These are phyloP conservation scores for Backusella parvicylindrica DNA, from an alignment of 192 early-diverging fungal species.

Conservation along the genomic window DNA sequence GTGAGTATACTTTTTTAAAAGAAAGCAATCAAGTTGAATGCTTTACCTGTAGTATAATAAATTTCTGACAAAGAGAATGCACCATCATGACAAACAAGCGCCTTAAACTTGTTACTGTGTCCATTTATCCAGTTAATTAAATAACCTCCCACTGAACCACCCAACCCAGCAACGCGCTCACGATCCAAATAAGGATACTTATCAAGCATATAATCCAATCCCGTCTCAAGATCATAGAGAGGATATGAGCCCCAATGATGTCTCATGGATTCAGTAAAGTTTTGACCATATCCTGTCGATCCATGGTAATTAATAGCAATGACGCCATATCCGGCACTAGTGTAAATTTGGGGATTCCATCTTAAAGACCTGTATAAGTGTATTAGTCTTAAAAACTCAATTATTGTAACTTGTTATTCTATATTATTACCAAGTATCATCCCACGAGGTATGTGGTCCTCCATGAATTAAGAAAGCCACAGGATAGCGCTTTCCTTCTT, in stretches of 20 bases:
- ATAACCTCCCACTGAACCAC: constrained; percentile 77
- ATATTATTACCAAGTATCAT: constrained; percentile 47
- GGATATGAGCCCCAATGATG: constrained; percentile 74
- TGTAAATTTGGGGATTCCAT: constrained; percentile 74
- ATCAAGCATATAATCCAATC: constrained; percentile 59
- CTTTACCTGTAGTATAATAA: constrained; percentile 59
- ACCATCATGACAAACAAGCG: constrained; percentile 72
- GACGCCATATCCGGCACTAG: constrained; percentile 63
- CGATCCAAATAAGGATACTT: constrained; percentile 54
- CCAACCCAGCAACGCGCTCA: constrained; percentile 54
- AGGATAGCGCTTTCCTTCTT: constrained; percentile 56
- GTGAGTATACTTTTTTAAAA: not conserved
- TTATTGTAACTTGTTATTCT: not conserved
- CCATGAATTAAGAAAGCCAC: constrained; percentile 79
- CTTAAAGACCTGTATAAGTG: constrained; percentile 46
- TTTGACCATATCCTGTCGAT: constrained; percentile 74
- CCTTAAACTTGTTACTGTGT: constrained; percentile 60
- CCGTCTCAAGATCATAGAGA: constrained; percentile 70
- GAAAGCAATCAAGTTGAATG: not conserved
- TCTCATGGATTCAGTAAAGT: constrained; percentile 66
- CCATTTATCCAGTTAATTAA: constrained; percentile 86
- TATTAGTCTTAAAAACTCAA: too few relatives aligned
- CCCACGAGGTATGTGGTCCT: constrained; percentile 71
- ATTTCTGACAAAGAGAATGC: constrained; percentile 56
- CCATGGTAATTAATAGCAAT: constrained; percentile 75